Evolutionary conservation across 305 asterid species (phyloP), one percentile per base, ranked within the genome.

Genomic region (Solanum hybrid): DNA sequence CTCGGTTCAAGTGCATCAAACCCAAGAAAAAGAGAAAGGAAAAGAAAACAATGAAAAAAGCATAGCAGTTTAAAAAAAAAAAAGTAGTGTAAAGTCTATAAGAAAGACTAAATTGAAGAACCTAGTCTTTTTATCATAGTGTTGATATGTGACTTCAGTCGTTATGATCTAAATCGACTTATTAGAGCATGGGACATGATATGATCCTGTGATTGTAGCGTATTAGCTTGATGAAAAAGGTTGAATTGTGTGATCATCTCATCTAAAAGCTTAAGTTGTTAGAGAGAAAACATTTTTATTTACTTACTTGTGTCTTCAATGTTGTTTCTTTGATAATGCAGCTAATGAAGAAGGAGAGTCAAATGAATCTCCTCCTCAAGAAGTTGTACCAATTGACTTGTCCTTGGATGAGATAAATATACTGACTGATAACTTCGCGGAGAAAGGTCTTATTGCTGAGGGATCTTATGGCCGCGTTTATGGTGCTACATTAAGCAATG

Each of bases 401-500:
- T 87, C 98, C 3, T 87, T 94, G 87, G 93, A 91, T 51, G 99
- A 95, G 91, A 90, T 97, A 39, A 93, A 91, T 76, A 92, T 90
- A 90, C 38, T 93, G 89, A 96, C 99, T 3, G 92, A 91, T 32
- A 95, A 95, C 88, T 97, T 97, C 32, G 98, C 97, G 2, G 38
- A 92, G 4, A 93, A 95, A 90, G 94, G 96, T 61, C 87, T 96
- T 36, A 93, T 97, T 10, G 98, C 98, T 26, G 98, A 97, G 90
- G 98, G 99, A 22, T 96, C 99, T 9, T 95, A 96, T 89, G 98
- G 99, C 3, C 93, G 98, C 0, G 98, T 96, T 7, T 96, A 93
- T 83, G 93, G 76, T 24, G 98, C 95, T 7, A 95, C 90, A 57
- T 51, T 95, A 72, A 92, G 93, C 80, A 89, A 89, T 88, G 98